phyloP scores from a whole-genome alignment of 345 rosid genomes.

The Hibiscus tridactylites region DNA sequence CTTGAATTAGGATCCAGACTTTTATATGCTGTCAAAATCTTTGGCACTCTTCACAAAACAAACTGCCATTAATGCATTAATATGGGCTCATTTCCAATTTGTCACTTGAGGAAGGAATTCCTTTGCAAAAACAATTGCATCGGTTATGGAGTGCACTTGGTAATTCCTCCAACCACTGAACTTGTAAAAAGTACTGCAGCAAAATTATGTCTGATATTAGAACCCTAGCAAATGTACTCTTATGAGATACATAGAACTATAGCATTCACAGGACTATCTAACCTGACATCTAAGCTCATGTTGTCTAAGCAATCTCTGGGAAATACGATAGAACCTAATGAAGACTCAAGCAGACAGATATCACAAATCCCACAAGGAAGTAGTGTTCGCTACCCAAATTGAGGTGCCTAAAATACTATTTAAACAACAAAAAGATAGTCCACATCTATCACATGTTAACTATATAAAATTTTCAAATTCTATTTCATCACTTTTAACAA shows the following conservation, averaged over 20 bases:
- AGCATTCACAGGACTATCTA: constrained; percentile 13
- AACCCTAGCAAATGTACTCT: constrained; percentile 29
- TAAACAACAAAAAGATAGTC: background rate
- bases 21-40: constrained; percentile 16
- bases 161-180: constrained; percentile 18
- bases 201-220: constrained; percentile 35
- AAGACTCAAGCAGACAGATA: constrained; percentile 3
- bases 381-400: background rate
- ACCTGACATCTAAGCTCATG: constrained; percentile 12
- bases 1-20: constrained; percentile 19
- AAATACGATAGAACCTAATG: background rate
- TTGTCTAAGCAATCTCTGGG: constrained; percentile 6
- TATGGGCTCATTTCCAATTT: constrained; percentile 23
- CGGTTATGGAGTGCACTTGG: background rate
- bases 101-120: constrained; percentile 26
- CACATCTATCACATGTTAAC: background rate
- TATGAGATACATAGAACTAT: constrained; percentile 26
- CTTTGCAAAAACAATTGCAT: constrained; percentile 19
- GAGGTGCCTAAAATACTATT: background rate
- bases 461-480: background rate
- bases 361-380: background rate
- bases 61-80: constrained; percentile 17
- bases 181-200: constrained; percentile 31
- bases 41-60: constrained; percentile 17
- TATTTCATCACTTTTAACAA: background rate